A percentile compares a stretch with the other conserved stretches of the same genome.
phyloP scores from a whole-genome alignment of 352 stramenopile genomes.

The Pythium angustatum region DNA sequence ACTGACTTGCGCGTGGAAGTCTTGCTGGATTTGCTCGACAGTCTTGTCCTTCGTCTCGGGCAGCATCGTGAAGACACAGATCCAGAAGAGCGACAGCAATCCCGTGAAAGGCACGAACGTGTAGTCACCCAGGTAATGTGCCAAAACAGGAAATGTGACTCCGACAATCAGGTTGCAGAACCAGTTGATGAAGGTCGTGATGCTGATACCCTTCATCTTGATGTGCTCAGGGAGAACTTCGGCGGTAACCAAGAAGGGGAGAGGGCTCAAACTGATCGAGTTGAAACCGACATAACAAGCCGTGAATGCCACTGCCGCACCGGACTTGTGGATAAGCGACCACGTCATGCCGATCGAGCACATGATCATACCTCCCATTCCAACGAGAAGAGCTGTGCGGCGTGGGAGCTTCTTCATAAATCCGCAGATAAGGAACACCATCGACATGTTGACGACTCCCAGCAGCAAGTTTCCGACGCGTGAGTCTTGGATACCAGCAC shows the following conservation, averaged over 20 bases:
- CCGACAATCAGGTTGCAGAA: slow-evolving; percentile 40
- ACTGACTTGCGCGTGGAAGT: slow-evolving; percentile 32
- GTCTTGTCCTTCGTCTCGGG: slow-evolving; percentile 43
- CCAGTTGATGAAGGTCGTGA: slow-evolving; percentile 47
- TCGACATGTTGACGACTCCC: slow-evolving; percentile 29
- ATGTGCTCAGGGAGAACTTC: slow-evolving; percentile 49
- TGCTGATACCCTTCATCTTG: slow-evolving; percentile 36
- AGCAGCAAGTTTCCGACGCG: slow-evolving; percentile 40
- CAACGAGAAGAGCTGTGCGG: slow-evolving; percentile 28
- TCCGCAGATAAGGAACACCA: slow-evolving; percentile 30
- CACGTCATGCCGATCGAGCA: slow-evolving; percentile 39
- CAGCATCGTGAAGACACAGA: slow-evolving; percentile 40
- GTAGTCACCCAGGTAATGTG: slow-evolving; percentile 35
- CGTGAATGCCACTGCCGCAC: slow-evolving; percentile 31
- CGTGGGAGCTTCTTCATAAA: slow-evolving; percentile 41
- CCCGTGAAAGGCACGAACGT: slow-evolving; percentile 42
- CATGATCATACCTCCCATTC: slow-evolving; percentile 39
- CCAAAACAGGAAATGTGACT: slow-evolving; percentile 37
- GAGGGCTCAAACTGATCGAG: slow-evolving; percentile 40
- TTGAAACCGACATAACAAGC: slow-evolving; percentile 39
- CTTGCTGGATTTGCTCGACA: slow-evolving; percentile 44
- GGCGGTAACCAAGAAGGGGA: slow-evolving; percentile 41
- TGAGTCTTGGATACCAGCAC: slow-evolving; percentile 40
- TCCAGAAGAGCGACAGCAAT: slow-evolving; percentile 37
- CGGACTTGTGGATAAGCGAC: slow-evolving; percentile 32